These are phyloP conservation scores for Cryphonectria carpinicola DNA, from an alignment of 2,329 filamentous ascomycete species.

Conservation along the genomic window DNA sequence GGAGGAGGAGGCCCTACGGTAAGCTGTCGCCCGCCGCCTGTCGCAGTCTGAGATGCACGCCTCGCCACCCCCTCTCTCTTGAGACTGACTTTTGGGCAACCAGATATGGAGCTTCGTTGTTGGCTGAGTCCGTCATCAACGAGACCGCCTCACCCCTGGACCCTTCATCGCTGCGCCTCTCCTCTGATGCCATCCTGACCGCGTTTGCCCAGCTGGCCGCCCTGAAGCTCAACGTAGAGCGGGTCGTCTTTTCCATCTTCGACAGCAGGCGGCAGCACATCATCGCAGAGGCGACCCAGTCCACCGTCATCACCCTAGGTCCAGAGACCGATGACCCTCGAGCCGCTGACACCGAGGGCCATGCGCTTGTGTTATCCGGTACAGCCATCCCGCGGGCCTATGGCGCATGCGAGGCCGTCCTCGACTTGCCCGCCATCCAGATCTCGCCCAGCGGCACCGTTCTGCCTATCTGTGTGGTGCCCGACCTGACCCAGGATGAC, in stretches of 20 bases:
- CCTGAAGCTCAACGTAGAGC: constrained; percentile 45
- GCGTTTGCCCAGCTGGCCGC: constrained; percentile 50
- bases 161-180: neutral
- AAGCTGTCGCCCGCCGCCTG: neutral
- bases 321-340: neutral
- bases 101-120: constrained; percentile 16
- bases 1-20: constrained; percentile 9
- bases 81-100: neutral
- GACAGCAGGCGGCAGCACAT: constrained; percentile 25
- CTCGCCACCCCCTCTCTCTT: neutral
- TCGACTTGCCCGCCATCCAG: constrained; percentile 11
- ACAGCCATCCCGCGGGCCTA: constrained; percentile 16
- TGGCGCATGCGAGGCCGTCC: constrained; percentile 15
- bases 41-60: neutral
- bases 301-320: neutral
- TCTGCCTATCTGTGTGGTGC: constrained; percentile 20
- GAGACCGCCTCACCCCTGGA: neutral
- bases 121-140: constrained; percentile 17
- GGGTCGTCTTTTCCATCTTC: constrained; percentile 36
- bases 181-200: constrained; percentile 7
- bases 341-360: neutral
- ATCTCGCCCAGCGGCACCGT: neutral
- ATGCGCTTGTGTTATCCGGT: constrained; percentile 11
- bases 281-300: constrained; percentile 25
- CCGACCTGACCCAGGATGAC: constrained; percentile 21